These are phyloP conservation scores for Terfezia boudieri DNA, from an alignment of 495 filamentous ascomycete species.

Conservation along the genomic window DNA sequence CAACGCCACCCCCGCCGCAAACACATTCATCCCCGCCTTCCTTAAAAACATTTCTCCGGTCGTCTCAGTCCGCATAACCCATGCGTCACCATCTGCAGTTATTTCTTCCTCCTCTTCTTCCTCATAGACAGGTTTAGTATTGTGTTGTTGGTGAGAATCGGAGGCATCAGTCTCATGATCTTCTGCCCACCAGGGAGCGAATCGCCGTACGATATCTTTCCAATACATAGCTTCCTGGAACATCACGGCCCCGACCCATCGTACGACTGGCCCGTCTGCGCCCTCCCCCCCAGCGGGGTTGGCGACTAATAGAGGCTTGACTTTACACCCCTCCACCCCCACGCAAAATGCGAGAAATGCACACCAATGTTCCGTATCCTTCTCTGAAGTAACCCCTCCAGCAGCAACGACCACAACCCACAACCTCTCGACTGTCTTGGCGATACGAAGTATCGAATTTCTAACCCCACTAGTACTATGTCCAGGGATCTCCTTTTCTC, in stretches of 20 bases:
- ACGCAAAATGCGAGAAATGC: too few relatives aligned
- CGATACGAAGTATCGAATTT: too few relatives aligned
- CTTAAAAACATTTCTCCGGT: slow-evolving; percentile 55
- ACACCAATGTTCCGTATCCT: too few relatives aligned
- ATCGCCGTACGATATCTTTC: slow-evolving; percentile 17
- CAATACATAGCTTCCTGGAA: slow-evolving; percentile 11
- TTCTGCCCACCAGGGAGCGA: slow-evolving; percentile 13
- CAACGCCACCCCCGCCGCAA: slow-evolving; percentile 51
- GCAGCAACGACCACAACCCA: too few relatives aligned
- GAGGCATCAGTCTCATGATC: not conserved
- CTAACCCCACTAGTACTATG: too few relatives aligned
- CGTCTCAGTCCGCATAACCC: slow-evolving; percentile 21
- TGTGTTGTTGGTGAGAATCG: too few relatives aligned
- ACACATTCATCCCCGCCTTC: slow-evolving; percentile 54
- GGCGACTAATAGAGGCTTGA: too few relatives aligned
- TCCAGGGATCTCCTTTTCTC: too few relatives aligned
- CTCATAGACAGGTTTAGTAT: slow-evolving; percentile 2
- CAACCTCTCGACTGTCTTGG: too few relatives aligned
- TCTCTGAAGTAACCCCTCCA: too few relatives aligned
- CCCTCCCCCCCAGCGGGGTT: slow-evolving; percentile 23
- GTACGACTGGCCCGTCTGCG: slow-evolving; percentile 31
- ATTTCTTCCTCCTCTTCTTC: slow-evolving; percentile 11
- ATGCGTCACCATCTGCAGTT: slow-evolving; percentile 20
- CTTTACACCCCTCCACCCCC: too few relatives aligned
- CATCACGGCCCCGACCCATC: slow-evolving; percentile 33